Conservation (phyloP, 2,329 filamentous ascomycete species). For the Raffaelea ambrosiae region DNA sequence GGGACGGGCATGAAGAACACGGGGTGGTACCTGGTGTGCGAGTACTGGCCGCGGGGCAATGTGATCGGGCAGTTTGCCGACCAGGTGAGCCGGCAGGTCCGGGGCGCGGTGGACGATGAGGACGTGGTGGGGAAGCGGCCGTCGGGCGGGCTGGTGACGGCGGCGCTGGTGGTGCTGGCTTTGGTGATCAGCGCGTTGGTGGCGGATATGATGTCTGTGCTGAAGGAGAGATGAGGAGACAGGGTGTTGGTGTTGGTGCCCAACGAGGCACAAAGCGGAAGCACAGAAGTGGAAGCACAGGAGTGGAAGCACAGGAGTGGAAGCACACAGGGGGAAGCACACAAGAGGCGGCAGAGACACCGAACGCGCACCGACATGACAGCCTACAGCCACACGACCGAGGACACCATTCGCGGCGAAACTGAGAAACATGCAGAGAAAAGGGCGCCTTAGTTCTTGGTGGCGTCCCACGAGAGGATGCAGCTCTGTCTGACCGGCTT, state of each 20-base stretch:
- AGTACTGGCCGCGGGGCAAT: constrained; percentile 63
- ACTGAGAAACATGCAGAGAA: too few species aligned
- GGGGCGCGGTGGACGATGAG: constrained; percentile 8
- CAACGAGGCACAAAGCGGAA: not conserved
- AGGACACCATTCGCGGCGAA: too few species aligned
- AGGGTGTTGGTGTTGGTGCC: not conserved
- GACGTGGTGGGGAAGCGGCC: not conserved
- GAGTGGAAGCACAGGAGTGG: too few species aligned
- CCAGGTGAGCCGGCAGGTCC: constrained; percentile 30
- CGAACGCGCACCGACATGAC: too few species aligned
- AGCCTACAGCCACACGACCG: too few species aligned
- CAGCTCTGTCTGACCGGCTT: too few species aligned
- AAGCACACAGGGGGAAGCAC: too few species aligned
- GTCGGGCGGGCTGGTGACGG: constrained; percentile 4
- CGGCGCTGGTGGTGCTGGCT: constrained; percentile 5
- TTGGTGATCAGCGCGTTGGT: constrained; percentile 4
- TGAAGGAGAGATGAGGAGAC: not conserved
- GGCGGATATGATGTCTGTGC: constrained; percentile 2
- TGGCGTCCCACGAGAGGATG: too few species aligned
- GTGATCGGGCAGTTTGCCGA: constrained; percentile 42
- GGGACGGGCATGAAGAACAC: constrained; percentile 11
- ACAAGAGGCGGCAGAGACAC: too few species aligned
- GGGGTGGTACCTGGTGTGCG: constrained; percentile 61
- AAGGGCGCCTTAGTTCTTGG: too few species aligned
- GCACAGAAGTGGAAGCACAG: too few species aligned